phyloP scores from a whole-genome alignment of 257 asterid species.

The Capsicum chinense region DNA sequence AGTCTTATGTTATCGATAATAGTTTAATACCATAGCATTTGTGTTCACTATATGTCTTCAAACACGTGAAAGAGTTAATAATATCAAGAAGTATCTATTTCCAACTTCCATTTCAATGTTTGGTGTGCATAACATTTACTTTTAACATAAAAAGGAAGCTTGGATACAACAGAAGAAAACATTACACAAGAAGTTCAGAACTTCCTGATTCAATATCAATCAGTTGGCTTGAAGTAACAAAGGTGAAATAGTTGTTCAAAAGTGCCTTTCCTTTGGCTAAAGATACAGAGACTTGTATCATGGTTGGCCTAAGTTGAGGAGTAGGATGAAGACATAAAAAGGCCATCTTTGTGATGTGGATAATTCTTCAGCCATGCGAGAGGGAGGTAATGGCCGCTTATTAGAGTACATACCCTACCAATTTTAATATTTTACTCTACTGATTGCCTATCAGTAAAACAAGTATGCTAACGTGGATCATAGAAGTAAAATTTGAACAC shows the following conservation, averaged over 20 bases:
- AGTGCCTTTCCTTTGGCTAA: slow-evolving; percentile 30
- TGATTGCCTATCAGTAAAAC: too few relatives aligned
- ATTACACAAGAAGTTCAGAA: not conserved
- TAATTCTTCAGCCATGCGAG: slow-evolving; percentile 31
- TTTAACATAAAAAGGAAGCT: not conserved
- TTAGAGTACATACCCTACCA: too few relatives aligned
- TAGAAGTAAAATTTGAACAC: too few relatives aligned
- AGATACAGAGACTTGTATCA: slow-evolving; percentile 39
- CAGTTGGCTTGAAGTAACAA: slow-evolving; percentile 1
- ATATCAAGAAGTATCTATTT: too few relatives aligned
- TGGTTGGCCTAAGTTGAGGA: slow-evolving; percentile 47
- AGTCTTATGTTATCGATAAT: too few relatives aligned
- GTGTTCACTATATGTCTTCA: not conserved
- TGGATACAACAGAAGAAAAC: not conserved
- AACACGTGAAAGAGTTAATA: not conserved
- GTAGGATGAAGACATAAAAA: slow-evolving; percentile 35
- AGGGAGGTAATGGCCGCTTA: slow-evolving; percentile 29
- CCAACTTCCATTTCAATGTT: too few relatives aligned
- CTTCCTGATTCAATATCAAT: not conserved
- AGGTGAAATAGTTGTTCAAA: not conserved
- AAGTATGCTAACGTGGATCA: too few relatives aligned
- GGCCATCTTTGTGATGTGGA: slow-evolving; percentile 35
- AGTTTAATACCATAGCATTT: not conserved
- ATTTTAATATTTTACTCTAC: too few relatives aligned
- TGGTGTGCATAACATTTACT: too few relatives aligned